phyloP scores from a whole-genome alignment of 2,329 filamentous ascomycete genomes.

The Scytalidium lignicola region DNA sequence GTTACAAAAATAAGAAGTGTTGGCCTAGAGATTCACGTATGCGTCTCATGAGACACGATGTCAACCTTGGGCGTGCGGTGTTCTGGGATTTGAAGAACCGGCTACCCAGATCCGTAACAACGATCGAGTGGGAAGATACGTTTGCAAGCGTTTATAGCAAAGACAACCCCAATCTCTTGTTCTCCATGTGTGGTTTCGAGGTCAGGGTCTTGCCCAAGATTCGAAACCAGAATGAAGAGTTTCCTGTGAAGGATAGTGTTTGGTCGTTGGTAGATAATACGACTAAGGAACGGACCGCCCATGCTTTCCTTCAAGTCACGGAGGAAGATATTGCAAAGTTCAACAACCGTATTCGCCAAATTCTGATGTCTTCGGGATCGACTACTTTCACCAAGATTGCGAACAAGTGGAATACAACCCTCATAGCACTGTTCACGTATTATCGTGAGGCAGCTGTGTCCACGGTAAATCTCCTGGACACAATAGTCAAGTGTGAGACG shows the following conservation, averaged over 20 bases:
- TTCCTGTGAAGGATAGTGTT: conserved; percentile 94
- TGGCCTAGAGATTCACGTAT: conserved; percentile 97
- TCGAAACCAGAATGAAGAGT: conserved; percentile 92
- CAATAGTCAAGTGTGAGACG: conserved; percentile 98
- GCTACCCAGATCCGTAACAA: conserved; percentile 88
- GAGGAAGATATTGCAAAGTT: conserved; percentile 98
- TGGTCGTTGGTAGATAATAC: conserved; percentile 97
- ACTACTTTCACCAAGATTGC: conserved; percentile 99
- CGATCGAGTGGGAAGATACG: conserved; percentile 98
- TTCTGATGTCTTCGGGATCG: conserved; percentile 98
- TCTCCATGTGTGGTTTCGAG: conserved; percentile 98
- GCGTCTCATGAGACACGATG: conserved; percentile 97
- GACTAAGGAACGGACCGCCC: conserved; percentile 92
- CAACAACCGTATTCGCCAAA: conserved; percentile 97
- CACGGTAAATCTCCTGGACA: conserved; percentile 88
- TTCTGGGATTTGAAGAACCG: conserved; percentile 99
- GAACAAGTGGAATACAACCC: conserved; percentile 98
- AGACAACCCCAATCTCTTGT: conserved; percentile 94
- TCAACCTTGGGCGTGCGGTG: conserved; percentile 92
- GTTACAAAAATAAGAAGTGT: conserved; percentile 99
- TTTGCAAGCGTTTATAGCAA: conserved; percentile 97
- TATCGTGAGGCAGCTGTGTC: conserved; percentile 97
- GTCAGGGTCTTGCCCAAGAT: conserved; percentile 94
- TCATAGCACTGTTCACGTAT: conserved; percentile 97
- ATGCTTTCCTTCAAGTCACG: conserved; percentile 95